These are phyloP conservation scores for Neofusicoccum sp. DNA, from an alignment of 2,329 filamentous ascomycete species.

Conservation along the genomic window DNA sequence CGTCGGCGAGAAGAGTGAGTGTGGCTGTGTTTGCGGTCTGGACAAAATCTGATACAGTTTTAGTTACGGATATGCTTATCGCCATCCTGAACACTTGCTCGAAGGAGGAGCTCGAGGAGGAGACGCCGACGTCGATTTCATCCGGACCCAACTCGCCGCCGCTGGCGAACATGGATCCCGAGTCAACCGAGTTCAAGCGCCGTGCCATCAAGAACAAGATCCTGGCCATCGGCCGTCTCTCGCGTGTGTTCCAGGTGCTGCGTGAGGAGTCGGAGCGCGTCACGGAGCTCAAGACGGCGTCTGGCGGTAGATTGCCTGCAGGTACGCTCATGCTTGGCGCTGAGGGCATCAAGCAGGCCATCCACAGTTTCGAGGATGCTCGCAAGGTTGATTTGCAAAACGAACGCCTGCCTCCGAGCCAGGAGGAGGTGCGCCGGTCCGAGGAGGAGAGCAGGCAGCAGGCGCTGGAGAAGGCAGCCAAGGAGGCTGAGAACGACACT, in stretches of 20 bases:
- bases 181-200: conserved; percentile 90
- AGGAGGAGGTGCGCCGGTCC: conserved; percentile 84
- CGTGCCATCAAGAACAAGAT: conserved; percentile 99
- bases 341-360: conserved; percentile 97
- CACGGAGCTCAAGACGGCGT: conserved; percentile 95
- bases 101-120: conserved; percentile 93
- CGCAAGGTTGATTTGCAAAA: conserved; percentile 97
- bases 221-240: conserved; percentile 90
- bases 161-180: conserved; percentile 65
- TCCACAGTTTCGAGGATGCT: conserved; percentile 94
- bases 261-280: conserved; percentile 96
- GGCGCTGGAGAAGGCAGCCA: conserved; percentile 79
- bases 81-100: conserved; percentile 97
- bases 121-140: conserved; percentile 70
- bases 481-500: conserved; percentile 89
- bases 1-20: conserved; percentile 80
- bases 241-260: conserved; percentile 95
- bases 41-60: neutral
- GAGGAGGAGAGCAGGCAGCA: conserved; percentile 77
- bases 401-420: conserved; percentile 85
- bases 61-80: conserved; percentile 95
- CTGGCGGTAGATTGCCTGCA: conserved; percentile 85
- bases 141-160: conserved; percentile 76
- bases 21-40: neutral
- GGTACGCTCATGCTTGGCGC: conserved; percentile 97